These are phyloP conservation scores for Coemansia sp. DNA, from an alignment of 192 early-diverging fungal genomes.

Conservation along the genomic window DNA sequence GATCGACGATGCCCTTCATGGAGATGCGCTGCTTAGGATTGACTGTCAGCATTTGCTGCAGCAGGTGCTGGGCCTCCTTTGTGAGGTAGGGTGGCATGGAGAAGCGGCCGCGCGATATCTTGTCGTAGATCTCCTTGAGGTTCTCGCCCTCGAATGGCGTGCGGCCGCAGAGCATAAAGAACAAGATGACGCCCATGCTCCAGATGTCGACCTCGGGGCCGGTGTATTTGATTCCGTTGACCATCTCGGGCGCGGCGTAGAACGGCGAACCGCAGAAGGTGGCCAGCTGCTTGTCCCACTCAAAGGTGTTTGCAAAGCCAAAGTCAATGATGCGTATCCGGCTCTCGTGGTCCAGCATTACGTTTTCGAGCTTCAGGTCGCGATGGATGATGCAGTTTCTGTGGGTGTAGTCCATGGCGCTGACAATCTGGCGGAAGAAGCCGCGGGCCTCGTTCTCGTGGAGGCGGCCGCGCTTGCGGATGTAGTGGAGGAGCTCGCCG, in stretches of 20 bases:
- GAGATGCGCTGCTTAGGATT: slow-evolving; percentile 65
- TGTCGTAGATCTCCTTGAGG: slow-evolving; percentile 78
- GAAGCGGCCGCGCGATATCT: slow-evolving; percentile 70
- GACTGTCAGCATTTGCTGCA: slow-evolving; percentile 68
- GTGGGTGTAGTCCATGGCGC: slow-evolving; percentile 70
- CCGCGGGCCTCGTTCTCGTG: slow-evolving; percentile 81
- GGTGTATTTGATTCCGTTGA: slow-evolving; percentile 73
- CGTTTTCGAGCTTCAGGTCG: slow-evolving; percentile 86
- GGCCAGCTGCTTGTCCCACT: slow-evolving; percentile 49
- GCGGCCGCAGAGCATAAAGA: slow-evolving; percentile 79
- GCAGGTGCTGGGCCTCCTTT: slow-evolving; percentile 57
- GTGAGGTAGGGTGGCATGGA: slow-evolving; percentile 56
- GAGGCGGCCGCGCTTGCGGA: slow-evolving; percentile 74
- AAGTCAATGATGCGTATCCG: slow-evolving; percentile 87
- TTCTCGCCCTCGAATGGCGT: slow-evolving; percentile 85
- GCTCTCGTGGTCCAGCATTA: slow-evolving; percentile 69
- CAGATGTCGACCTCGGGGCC: slow-evolving; percentile 89
- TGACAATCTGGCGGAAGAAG: slow-evolving; percentile 80
- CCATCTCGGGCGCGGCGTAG: slow-evolving; percentile 83
- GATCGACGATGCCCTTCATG: slow-evolving; percentile 63
- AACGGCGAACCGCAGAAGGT: slow-evolving; percentile 67
- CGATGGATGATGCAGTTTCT: slow-evolving; percentile 67
- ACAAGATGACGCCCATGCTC: slow-evolving; percentile 82
- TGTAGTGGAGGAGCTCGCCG: slow-evolving; percentile 82
- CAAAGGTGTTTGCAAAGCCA: slow-evolving; percentile 75